These are phyloP conservation scores for Pyrenochaeta sp. DNA, from an alignment of 2,329 filamentous ascomycete genomes.

Conservation along the genomic window DNA sequence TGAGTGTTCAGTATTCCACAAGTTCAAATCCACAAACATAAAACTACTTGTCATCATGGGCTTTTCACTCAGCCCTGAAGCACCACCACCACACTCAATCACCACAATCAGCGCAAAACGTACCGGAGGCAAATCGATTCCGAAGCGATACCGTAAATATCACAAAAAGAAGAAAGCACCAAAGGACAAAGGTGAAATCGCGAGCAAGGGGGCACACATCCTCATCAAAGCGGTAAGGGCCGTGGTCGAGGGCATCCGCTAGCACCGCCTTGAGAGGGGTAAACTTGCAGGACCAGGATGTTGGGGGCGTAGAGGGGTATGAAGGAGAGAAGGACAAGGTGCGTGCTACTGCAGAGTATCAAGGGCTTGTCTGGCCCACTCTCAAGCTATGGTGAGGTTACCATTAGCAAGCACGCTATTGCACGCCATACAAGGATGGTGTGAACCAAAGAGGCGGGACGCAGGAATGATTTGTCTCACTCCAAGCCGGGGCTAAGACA, in stretches of 20 bases:
- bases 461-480: background rate
- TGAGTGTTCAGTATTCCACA: background rate
- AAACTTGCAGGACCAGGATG: background rate
- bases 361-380: no score
- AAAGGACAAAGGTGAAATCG: constrained; percentile 15
- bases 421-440: background rate
- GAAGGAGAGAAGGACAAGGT: background rate
- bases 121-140: constrained; percentile 22
- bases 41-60: background rate
- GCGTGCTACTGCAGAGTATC: no score
- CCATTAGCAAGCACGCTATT: constrained; percentile 14
- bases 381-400: no score
- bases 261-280: background rate
- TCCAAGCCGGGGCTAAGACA: background rate
- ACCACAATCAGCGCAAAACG: constrained; percentile 24
- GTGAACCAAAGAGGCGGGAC: background rate
- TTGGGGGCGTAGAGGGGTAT: background rate
- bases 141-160: constrained; percentile 27
- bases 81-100: constrained; percentile 24
- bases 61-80: constrained; percentile 5
- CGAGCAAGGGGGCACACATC: constrained; percentile 1
- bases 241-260: constrained; percentile 10
- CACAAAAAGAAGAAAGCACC: constrained; percentile 6
- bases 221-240: background rate
- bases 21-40: background rate